Percentiles rank a stretch among this genome's conserved stretches.
These are phyloP conservation scores for Phytophthora pistaciae DNA, from an alignment of 352 stramenopile genomes.

Conservation along the genomic window DNA sequence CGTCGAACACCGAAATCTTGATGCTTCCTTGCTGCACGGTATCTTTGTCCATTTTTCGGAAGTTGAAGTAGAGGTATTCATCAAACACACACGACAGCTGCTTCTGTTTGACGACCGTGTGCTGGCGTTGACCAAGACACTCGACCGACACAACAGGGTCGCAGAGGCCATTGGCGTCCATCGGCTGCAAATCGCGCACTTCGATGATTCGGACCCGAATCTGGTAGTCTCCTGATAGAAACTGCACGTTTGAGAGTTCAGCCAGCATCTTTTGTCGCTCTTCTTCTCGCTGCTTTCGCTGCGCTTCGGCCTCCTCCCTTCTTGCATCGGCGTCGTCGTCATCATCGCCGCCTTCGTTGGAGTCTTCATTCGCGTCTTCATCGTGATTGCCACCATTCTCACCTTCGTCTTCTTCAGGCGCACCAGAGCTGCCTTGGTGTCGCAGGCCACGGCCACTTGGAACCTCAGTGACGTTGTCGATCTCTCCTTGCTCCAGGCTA, in stretches of 20 bases:
- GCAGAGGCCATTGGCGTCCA: slow-evolving; percentile 86
- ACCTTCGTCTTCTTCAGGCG: slow-evolving; percentile 20
- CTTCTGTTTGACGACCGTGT: slow-evolving; percentile 87
- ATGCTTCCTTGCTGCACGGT: slow-evolving; percentile 77
- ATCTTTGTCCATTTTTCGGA: slow-evolving; percentile 81
- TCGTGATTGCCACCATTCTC: slow-evolving; percentile 37
- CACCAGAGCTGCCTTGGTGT: slow-evolving; percentile 24
- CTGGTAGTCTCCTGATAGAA: slow-evolving; percentile 88
- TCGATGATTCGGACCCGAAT: slow-evolving; percentile 91
- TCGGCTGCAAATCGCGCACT: slow-evolving; percentile 90
- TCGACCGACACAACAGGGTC: slow-evolving; percentile 91
- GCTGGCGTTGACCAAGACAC: slow-evolving; percentile 81
- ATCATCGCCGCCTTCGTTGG: slow-evolving; percentile 42
- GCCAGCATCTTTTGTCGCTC: slow-evolving; percentile 81
- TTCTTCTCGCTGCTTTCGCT: slow-evolving; percentile 72
- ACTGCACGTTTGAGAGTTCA: slow-evolving; percentile 79
- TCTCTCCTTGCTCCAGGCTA: slow-evolving; percentile 75
- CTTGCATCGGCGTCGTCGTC: slow-evolving; percentile 47
- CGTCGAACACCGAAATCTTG: slow-evolving; percentile 88
- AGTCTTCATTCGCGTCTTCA: slow-evolving; percentile 41
- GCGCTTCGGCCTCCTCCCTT: slow-evolving; percentile 54
- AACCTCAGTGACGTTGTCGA: slow-evolving; percentile 68
- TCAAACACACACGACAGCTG: slow-evolving; percentile 91
- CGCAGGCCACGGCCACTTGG: slow-evolving; percentile 50
- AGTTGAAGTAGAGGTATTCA: slow-evolving; percentile 92